A percentile compares a stretch with the other conserved stretches of the same genome.
These are phyloP conservation scores for Chlorella sp. DNA, from an alignment of 139 green algal genomes.

Conservation along the genomic window DNA sequence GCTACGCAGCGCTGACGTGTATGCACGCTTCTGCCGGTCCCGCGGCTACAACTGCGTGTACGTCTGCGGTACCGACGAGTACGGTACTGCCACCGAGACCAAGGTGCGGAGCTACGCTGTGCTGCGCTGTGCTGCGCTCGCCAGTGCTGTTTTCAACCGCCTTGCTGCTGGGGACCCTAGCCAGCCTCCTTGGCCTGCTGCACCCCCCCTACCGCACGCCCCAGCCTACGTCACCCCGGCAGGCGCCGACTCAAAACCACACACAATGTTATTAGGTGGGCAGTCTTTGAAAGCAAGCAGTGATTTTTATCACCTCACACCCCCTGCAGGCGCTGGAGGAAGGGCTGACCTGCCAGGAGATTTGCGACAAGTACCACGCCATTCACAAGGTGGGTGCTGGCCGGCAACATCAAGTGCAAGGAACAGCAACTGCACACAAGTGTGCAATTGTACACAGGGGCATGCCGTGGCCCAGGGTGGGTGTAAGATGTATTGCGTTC, in stretches of 20 bases:
- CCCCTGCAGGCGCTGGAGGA: constrained; percentile 90
- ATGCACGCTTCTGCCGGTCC: constrained; percentile 89
- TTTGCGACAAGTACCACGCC: constrained; percentile 99
- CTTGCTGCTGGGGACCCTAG: background rate
- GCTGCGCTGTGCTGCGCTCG: background rate
- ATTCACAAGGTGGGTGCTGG: constrained; percentile 73
- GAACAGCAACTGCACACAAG: no score
- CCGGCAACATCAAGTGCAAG: no score
- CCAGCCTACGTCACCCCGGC: background rate
- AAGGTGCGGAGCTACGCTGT: constrained; percentile 69
- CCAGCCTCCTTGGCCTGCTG: background rate
- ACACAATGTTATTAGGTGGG: no score
- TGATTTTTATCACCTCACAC: background rate
- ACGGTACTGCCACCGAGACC: constrained; percentile 98
- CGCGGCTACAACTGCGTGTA: constrained; percentile 93
- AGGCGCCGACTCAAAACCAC: no score
- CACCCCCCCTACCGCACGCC: background rate
- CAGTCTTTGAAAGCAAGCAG: no score
- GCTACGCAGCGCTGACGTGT: constrained; percentile 82
- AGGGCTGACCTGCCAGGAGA: constrained; percentile 87
- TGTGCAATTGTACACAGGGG: background rate
- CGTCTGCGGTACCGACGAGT: constrained; percentile 98
- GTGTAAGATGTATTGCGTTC: no score
- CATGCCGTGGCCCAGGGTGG: no score
- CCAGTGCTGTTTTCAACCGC: background rate